Evolutionary conservation across 768 basidiomycete genomes (phyloP), one percentile per base, ranked within the genome.

Genomic region (Candolleomyces efflorescens): DNA sequence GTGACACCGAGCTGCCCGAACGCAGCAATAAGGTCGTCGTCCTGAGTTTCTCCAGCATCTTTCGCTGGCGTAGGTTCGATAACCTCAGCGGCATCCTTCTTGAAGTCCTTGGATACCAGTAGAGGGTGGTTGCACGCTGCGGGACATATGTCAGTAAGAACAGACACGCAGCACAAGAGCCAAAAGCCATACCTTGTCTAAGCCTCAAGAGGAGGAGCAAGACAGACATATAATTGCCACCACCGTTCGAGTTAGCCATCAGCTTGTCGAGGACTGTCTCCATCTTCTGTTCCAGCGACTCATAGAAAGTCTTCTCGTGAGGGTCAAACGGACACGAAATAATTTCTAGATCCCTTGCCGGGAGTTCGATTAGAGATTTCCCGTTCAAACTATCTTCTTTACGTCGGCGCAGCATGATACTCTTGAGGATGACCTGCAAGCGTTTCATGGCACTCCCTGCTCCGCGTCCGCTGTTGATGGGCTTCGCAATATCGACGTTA

Each of bases 51-150:
- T 10, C 78, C 81, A 5, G 75, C 74, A 50, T 69, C 77, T 64
- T 82, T 78, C 22, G 78, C 74, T 4, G 78, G 68, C 56, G 79
- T 83, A 5, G 88, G 80, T 9, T 92, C 88, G 5, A 94, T 75
- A 0, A 90, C 94, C 49, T 91, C 92, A 20, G 78, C 72, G 66
- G n/a, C n/a, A n/a, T 95, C 94, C 13, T 76, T 71, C 68, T 78
- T 78, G 72, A 87, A 87, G 69, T 90, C 89, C 60, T 89, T 85
- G 3, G 86, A 82, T 13, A 96, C 86, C 10, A 97, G 81, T 0
- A 82, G 78, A 0, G 94, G 94, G 65, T 97, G 95, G 63, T 93
- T 90, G 68, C 94, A 98, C 0, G 94, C 94, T 96, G 55, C 9
- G 36, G 49, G 47, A 23, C 55, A 20, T 61, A 24, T 26, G 45